Evolutionary conservation across 1,284 basidiomycete species (phyloP).

Genomic region (Ustilago curta): DNA sequence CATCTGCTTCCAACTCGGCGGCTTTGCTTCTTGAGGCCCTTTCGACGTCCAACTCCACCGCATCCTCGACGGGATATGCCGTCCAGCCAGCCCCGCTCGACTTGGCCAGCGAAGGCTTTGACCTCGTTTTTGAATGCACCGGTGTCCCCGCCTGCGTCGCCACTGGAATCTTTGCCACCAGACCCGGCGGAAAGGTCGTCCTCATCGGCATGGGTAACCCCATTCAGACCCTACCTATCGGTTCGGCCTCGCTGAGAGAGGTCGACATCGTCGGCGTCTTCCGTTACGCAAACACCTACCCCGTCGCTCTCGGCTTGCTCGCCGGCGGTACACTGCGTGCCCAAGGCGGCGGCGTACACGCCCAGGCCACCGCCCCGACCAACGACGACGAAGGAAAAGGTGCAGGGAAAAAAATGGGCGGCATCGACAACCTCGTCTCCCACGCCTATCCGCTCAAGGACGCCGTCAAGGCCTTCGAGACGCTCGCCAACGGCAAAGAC

Average conservation of each 20-base stretch:
- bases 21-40: conserved; percentile 29
- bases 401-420: conserved; percentile 40
- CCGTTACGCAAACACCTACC: conserved; percentile 82
- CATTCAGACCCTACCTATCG: conserved; percentile 79
- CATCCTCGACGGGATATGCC: neutral
- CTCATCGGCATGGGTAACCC: conserved; percentile 94
- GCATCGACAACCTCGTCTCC: conserved; percentile 58
- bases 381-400: conserved; percentile 18
- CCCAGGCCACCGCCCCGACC: conserved; percentile 3
- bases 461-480: conserved; percentile 52
- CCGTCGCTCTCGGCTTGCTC: conserved; percentile 74
- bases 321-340: conserved; percentile 50
- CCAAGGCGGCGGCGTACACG: conserved; percentile 36
- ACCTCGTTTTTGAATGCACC: conserved; percentile 86
- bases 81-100: neutral
- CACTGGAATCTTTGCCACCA: conserved; percentile 73
- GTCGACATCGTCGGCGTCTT: conserved; percentile 94
- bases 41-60: conserved; percentile 1
- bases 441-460: conserved; percentile 53
- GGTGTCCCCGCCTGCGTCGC: conserved; percentile 79
- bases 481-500: conserved; percentile 49
- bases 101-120: conserved; percentile 23
- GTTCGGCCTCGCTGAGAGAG: conserved; percentile 84
- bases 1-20: conserved; percentile 71
- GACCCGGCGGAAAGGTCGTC: conserved; percentile 86